Conservation (phyloP, 495 filamentous ascomycete genomes). For the Xylaria curta region DNA sequence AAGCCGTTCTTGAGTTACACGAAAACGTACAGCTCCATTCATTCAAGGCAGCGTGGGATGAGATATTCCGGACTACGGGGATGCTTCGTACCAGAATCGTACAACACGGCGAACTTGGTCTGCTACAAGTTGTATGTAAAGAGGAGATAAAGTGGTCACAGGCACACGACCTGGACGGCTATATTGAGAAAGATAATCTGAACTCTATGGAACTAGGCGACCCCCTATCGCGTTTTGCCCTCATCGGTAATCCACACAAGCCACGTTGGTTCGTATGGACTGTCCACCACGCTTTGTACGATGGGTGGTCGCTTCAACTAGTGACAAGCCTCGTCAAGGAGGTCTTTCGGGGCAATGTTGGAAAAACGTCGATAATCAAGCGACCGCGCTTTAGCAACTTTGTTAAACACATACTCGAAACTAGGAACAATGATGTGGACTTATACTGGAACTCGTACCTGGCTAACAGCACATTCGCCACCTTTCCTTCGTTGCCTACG, state of each 20-base stretch:
- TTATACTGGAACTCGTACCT: not conserved
- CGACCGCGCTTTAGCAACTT: not conserved
- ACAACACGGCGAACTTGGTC: not conserved
- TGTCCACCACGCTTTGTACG: not conserved
- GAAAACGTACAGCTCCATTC: not conserved
- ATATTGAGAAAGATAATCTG: not conserved
- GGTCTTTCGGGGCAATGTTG: not conserved
- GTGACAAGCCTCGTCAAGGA: not conserved
- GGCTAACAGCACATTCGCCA: not conserved
- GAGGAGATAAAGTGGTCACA: not conserved
- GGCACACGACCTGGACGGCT: not conserved
- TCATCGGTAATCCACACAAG: not conserved
- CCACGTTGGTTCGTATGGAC: not conserved
- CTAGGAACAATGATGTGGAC: not conserved
- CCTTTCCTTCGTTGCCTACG: not conserved
- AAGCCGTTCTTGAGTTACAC: not conserved
- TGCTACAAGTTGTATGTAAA: not conserved
- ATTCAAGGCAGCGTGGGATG: not conserved
- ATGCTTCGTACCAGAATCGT: not conserved
- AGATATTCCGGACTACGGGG: not conserved
- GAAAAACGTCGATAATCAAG: not conserved
- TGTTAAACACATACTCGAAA: not conserved
- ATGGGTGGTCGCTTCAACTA: not conserved
- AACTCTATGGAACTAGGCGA: not conserved
- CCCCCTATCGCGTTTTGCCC: not conserved